Conservation (phyloP, 805 yeast species). For the Kluyveromyces aestuarii region DNA sequence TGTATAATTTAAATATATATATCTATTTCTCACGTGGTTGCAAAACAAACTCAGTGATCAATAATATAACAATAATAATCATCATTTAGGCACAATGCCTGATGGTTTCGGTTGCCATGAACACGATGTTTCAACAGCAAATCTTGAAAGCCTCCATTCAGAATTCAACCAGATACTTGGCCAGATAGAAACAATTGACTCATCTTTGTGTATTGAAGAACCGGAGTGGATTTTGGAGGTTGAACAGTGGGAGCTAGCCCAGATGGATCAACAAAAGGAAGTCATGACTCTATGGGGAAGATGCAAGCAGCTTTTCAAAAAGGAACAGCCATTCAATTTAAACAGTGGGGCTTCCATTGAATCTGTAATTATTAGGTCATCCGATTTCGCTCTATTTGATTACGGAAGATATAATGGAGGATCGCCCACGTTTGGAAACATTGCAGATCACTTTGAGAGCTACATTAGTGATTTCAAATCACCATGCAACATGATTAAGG, state of each 20-base stretch:
- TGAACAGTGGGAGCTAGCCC: not conserved
- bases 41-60: too few species aligned
- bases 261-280: not conserved
- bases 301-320: not conserved
- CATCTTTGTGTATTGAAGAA: not conserved
- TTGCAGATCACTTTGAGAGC: not conserved
- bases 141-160: not conserved
- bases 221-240: not conserved
- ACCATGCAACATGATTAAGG: not conserved
- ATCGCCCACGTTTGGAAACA: constrained; percentile 1
- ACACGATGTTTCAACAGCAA: not conserved
- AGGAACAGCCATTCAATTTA: not conserved
- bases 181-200: constrained; percentile 1
- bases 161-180: not conserved
- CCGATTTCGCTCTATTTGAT: not conserved
- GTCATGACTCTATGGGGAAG: not conserved
- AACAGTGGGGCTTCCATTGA: not conserved
- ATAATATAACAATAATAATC: too few species aligned
- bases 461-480: not conserved
- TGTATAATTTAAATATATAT: too few species aligned
- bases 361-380: not conserved
- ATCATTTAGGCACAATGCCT: too few species aligned
- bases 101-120: too few species aligned
- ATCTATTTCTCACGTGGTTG: too few species aligned
- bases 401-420: not conserved